Evolutionary conservation across 1,284 basidiomycete genomes (phyloP), one percentile per base, ranked within the genome.

Genomic region (Ceratobasidium sp.): DNA sequence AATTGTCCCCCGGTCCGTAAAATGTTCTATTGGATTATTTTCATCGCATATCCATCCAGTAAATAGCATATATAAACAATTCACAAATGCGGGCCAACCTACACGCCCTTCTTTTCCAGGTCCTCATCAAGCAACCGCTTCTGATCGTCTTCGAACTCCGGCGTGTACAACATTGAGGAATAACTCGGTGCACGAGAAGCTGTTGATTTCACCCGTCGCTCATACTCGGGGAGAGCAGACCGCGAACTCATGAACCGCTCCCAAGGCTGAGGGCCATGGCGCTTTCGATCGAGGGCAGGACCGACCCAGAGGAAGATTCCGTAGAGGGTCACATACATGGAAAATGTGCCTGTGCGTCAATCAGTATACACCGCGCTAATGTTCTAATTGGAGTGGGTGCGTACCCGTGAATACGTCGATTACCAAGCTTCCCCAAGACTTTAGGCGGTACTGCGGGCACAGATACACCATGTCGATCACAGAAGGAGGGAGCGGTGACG

Each of bases 401-500:
- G 46, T 33, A 71, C 69, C 57, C 8, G 41, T 71, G 44, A 71
- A 71, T 10, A 71, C 38, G 6, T 55, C 57, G 12, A 60, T 33
- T 1, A 60, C 4, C 12, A 60, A 46, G 33, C 52, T 55, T 20
- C 69, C 69, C 57, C 35, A 59, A 6, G 55, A 48, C 41, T 71
- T 71, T 3, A 57, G 30, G 5, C 33, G 20, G 69, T 71, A 71
- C 41, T 59, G 57, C n/a, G 69, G 69, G 41, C 69, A 71, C 18
- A 71, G 18, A 44, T 71, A 71, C 7, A 30, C 57, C 69, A 71
- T 62, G 7, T 62, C 55, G 30, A 71, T 33, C 1, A 71, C 69
- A 14, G 69, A 59, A 60, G 69, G 27, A n/a, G 35, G 20, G 33
- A 48, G n/a, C 30, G 33, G 59, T 23, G 57, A n/a, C 30, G 48